These are phyloP conservation scores for Ascosphaera aggregata DNA, from an alignment of 2,329 filamentous ascomycete genomes.

Conservation along the genomic window DNA sequence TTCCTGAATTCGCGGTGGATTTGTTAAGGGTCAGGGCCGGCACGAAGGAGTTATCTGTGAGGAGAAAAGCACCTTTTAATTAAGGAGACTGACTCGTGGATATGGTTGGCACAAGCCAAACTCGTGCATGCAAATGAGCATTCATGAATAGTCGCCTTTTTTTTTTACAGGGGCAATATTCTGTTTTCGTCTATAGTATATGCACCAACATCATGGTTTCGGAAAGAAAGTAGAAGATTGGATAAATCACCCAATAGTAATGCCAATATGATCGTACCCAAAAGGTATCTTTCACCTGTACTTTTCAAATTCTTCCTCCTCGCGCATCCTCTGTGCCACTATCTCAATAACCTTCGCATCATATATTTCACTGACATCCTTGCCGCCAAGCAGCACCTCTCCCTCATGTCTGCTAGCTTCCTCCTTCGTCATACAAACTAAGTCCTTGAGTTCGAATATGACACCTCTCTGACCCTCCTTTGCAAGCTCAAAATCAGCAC, in stretches of 20 bases:
- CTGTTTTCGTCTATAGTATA: neutral
- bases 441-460: constrained; percentile 40
- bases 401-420: constrained; percentile 63
- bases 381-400: constrained; percentile 47
- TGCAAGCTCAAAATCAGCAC: constrained; percentile 35
- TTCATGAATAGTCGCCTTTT: neutral
- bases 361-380: constrained; percentile 50
- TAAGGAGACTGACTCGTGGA: too few relatives aligned
- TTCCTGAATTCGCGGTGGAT: neutral
- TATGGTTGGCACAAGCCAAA: neutral
- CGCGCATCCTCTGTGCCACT: constrained; percentile 42
- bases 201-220: neutral
- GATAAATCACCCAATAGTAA: neutral
- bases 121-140: neutral
- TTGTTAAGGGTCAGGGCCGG: neutral
- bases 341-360: constrained; percentile 38
- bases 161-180: too few relatives aligned
- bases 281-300: constrained; percentile 23
- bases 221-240: neutral
- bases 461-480: constrained; percentile 51
- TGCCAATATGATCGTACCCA: neutral
- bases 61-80: neutral
- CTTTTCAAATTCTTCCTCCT: constrained; percentile 35
- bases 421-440: constrained; percentile 87
- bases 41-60: neutral